These are phyloP conservation scores for Zygnema cylindricum DNA, from an alignment of 139 green algal genomes.

Conservation along the genomic window DNA sequence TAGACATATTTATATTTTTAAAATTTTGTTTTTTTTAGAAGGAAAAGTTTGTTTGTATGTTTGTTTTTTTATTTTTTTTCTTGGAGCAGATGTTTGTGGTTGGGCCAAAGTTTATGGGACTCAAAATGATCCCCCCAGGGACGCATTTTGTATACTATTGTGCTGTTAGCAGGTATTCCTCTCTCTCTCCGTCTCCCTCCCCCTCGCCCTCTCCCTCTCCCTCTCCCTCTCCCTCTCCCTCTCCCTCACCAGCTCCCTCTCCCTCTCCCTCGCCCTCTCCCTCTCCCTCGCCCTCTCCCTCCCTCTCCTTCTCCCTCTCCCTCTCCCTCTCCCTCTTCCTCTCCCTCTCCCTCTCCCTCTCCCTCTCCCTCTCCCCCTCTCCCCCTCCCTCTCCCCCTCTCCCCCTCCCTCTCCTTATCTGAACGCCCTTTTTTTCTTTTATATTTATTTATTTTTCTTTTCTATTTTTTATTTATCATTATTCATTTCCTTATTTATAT, in stretches of 20 bases:
- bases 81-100: slow-evolving; percentile 80
- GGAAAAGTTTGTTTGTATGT: too few relatives aligned
- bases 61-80: too few relatives aligned
- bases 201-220: neutral
- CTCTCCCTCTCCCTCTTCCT: neutral
- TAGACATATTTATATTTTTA: too few relatives aligned
- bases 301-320: neutral
- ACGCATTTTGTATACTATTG: slow-evolving; percentile 81
- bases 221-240: slow-evolving; percentile 40
- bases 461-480: neutral
- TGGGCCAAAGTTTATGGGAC: slow-evolving; percentile 80
- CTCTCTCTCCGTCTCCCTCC: neutral
- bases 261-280: slow-evolving; percentile 6
- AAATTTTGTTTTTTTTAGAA: too few relatives aligned
- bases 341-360: neutral
- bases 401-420: neutral
- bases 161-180: slow-evolving; percentile 39
- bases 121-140: slow-evolving; percentile 92
- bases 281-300: neutral
- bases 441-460: neutral
- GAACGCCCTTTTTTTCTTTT: neutral
- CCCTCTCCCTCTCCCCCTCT: neutral
- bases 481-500: neutral
- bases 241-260: slow-evolving; percentile 29
- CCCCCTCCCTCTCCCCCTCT: neutral